phyloP scores from a whole-genome alignment of 768 basidiomycete species.

The Psilocybe azurescens region DNA sequence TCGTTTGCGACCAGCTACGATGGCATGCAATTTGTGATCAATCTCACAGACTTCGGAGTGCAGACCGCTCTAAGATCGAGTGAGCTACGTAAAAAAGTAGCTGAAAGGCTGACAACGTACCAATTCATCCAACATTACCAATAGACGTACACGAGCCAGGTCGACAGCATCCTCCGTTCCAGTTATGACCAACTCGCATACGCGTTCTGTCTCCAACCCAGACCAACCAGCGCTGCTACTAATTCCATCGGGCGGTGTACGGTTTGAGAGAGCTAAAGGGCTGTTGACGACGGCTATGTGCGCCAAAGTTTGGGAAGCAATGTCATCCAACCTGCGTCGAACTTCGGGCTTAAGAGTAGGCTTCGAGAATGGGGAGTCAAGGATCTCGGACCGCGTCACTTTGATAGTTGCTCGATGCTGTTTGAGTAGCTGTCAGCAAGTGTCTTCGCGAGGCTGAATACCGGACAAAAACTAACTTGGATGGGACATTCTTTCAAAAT shows the following conservation, averaged over 20 bases:
- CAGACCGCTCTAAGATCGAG: constrained; percentile 72
- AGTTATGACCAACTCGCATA: constrained; percentile 91
- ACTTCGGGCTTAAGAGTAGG: constrained; percentile 84
- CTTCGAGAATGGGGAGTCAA: constrained; percentile 82
- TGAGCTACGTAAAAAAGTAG: constrained; percentile 21
- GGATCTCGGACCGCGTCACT: constrained; percentile 90
- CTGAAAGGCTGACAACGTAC: constrained; percentile 50
- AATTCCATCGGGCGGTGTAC: constrained; percentile 79
- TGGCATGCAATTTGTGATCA: constrained; percentile 92
- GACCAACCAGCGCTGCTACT: constrained; percentile 82
- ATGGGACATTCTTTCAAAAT: constrained; percentile 90
- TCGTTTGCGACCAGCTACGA: constrained; percentile 90
- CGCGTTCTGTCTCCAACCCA: constrained; percentile 92
- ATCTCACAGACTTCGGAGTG: constrained; percentile 93
- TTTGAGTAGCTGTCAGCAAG: constrained; percentile 13
- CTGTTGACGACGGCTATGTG: constrained; percentile 95
- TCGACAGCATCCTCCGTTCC: constrained; percentile 91
- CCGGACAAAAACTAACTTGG: constrained; percentile 54
- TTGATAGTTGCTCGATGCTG: constrained; percentile 89
- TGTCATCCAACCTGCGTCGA: constrained; percentile 87
- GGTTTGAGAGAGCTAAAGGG: constrained; percentile 72
- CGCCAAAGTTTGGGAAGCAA: constrained; percentile 90
- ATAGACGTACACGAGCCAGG: constrained; percentile 84
- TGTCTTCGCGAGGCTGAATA: constrained; percentile 21
- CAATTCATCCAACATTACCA: constrained; percentile 95